Conservation (phyloP, 495 filamentous ascomycete species). For the Hyaloscypha hepaticicola region DNA sequence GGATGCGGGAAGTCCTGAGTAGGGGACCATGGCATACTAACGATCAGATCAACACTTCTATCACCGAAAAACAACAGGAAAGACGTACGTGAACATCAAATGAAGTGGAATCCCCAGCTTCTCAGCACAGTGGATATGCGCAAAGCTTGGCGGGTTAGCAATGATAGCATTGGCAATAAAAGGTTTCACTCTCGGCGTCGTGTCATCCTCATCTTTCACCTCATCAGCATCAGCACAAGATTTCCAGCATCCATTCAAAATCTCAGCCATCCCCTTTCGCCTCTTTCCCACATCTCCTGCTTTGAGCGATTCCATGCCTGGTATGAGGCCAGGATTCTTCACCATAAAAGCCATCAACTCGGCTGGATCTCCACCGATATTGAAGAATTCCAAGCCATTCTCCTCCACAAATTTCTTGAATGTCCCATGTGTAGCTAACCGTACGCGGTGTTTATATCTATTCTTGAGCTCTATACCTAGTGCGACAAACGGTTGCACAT, state of each 20-base stretch:
- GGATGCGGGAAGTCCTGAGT: slow-evolving; percentile 70
- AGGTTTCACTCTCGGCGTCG: slow-evolving; percentile 47
- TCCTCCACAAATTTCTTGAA: slow-evolving; percentile 58
- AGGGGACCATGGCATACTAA: slow-evolving; percentile 64
- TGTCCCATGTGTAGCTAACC: slow-evolving; percentile 60
- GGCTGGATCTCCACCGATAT: slow-evolving; percentile 61
- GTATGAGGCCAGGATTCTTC: slow-evolving; percentile 72
- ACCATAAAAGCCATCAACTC: slow-evolving; percentile 76
- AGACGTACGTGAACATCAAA: slow-evolving; percentile 66
- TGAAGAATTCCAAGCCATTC: slow-evolving; percentile 58
- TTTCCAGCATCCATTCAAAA: slow-evolving; percentile 60
- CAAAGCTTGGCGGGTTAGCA: slow-evolving; percentile 66
- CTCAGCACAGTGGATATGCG: slow-evolving; percentile 65
- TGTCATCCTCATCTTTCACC: slow-evolving; percentile 49
- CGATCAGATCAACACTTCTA: slow-evolving; percentile 27
- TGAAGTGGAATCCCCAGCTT: slow-evolving; percentile 62
- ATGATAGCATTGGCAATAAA: slow-evolving; percentile 71
- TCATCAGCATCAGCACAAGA: slow-evolving; percentile 53
- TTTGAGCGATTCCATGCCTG: slow-evolving; percentile 59
- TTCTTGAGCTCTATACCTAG: slow-evolving; percentile 49
- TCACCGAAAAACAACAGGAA: neutral
- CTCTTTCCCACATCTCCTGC: slow-evolving; percentile 60
- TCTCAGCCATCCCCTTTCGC: slow-evolving; percentile 58
- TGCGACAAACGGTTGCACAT: slow-evolving; percentile 62
- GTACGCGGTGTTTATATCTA: slow-evolving; percentile 55